Base-by-base conservation (phyloP, 2,329 filamentous ascomycete species). In the Penicillium corylophilum region DNA sequence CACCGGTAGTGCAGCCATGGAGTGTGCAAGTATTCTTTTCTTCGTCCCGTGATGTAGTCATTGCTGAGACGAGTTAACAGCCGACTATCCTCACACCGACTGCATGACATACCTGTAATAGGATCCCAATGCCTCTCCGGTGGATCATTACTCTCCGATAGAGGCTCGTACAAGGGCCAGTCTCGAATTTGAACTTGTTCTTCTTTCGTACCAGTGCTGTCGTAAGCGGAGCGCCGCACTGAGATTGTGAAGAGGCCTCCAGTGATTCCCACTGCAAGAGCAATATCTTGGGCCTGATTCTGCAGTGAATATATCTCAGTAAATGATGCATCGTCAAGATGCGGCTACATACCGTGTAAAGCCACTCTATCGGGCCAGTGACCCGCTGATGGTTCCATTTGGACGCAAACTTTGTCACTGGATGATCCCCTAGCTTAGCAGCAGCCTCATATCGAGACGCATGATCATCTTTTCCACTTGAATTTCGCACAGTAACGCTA, bases 341-440 rank as follows among this genome's bases (percentile, higher is more conserved):
- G 35, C 22, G 31, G 22, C 18, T 28, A 52, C 66, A 26, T 66
- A 74, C 71, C 26, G 54, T 54, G 35, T 58, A 53, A 26, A 69
- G 36, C 69, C 70, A 74, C 26, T 58, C 40, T 5, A 72, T 44
- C 12, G 68, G 69, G 1, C 70, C 70, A 10, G 58, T 64, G n/a
- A 68, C 59, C 12, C 63, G 55, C 33, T 59, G 56, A 7, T 46
- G 28, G 1, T 53, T 43, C 48, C 61, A 46, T 15, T 46, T 33
- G 20, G 48, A 22, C 5, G 36, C 36, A 18, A 28, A 12, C 5
- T 29, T 7, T 29, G 28, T 22, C 26, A 46, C 18, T 13, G 36
- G 29, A 23, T 51, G 48, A 22, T 36, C 43, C 5, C 18, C 22
- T 5, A 62, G 42, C 2, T 46, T 46, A 24, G 59, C 51, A 16